Percentiles rank a stretch among this genome's conserved stretches.
Evolutionary conservation across 228 moss, liverwort and hornwort species (phyloP).

Genomic region (Sphagnum magellanicum): DNA sequence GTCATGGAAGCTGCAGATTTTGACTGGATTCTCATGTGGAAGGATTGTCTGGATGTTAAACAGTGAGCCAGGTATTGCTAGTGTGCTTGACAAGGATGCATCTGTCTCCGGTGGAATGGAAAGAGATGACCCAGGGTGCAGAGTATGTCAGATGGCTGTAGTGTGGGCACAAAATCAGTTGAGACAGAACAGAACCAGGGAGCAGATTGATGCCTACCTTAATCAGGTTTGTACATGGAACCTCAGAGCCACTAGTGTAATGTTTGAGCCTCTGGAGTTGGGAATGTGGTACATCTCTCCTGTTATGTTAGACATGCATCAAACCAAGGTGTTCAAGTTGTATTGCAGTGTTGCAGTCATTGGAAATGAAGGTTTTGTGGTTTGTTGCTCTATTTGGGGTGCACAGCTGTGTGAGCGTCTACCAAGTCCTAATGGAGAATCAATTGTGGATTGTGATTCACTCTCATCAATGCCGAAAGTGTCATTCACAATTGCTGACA

Average conservation of each 20-base stretch:
- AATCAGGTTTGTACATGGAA: conserved; percentile 29
- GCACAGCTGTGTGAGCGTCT: conserved; percentile 45
- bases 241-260: not conserved
- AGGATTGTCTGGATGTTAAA: not conserved
- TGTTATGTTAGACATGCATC: too few species aligned
- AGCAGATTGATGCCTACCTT: conserved; percentile 61
- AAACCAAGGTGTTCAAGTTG: too few species aligned
- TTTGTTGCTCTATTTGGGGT: not conserved
- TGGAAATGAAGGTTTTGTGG: not conserved
- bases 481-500: conserved; percentile 34
- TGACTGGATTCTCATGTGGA: not conserved
- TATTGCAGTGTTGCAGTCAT: too few species aligned
- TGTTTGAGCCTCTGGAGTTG: not conserved
- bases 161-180: conserved; percentile 91
- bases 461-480: conserved; percentile 37
- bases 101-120: conserved; percentile 3
- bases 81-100: conserved; percentile 49
- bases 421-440: conserved; percentile 45
- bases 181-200: conserved; percentile 61
- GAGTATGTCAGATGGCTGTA: conserved; percentile 89
- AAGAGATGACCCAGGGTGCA: conserved; percentile 59
- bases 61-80: conserved; percentile 61
- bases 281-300: not conserved
- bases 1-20: not conserved
- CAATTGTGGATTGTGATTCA: conserved; percentile 35